Evolutionary conservation across 2,329 filamentous ascomycete species (phyloP).

Genomic region (Myriosclerotinia curreyana): DNA sequence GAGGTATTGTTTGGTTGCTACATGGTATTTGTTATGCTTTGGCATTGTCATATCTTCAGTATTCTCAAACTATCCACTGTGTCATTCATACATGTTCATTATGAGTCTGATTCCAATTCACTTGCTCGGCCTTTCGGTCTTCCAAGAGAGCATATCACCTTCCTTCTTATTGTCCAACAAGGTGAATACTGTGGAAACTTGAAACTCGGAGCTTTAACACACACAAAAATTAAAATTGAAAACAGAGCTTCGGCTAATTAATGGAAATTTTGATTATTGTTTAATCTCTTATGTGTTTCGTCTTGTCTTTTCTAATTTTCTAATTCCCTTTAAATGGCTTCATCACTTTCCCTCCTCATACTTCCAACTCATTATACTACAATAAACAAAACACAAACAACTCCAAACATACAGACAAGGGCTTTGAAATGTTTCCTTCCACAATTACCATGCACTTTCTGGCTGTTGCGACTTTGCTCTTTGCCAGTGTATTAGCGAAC

Average conservation of each 20-base stretch:
- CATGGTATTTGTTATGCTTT: background rate
- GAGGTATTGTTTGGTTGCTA: background rate
- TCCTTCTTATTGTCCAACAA: no score
- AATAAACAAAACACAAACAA: background rate
- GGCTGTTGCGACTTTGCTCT: background rate
- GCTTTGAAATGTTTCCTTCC: background rate
- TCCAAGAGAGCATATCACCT: background rate
- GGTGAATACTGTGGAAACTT: no score
- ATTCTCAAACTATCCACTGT: background rate
- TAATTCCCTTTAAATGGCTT: background rate
- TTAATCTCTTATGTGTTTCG: background rate
- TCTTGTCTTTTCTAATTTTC: background rate
- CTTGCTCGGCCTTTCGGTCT: background rate
- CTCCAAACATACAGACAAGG: background rate
- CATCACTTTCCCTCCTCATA: background rate
- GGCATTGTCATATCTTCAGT: background rate
- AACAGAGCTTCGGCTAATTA: background rate
- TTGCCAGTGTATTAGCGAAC: background rate
- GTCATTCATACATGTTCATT: background rate
- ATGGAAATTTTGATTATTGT: background rate
- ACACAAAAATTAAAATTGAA: background rate
- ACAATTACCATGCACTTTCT: background rate
- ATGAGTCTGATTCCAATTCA: background rate
- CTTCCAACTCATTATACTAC: background rate
- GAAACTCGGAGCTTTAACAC: background rate